phyloP scores from a whole-genome alignment of 2,329 filamentous ascomycete species.

The Talaromyces amestolkiae region DNA sequence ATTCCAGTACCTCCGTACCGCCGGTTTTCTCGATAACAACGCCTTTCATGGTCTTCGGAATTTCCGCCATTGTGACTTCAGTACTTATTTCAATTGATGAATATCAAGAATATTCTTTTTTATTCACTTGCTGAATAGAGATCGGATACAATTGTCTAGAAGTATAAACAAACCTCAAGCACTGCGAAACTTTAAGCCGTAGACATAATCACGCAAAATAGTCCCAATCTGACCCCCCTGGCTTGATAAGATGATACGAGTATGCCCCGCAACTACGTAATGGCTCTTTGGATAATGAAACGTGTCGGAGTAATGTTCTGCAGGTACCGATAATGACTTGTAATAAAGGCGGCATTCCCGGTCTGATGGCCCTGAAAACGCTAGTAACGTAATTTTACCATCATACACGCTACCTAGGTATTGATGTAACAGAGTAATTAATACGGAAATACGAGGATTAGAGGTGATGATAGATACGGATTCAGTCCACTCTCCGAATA shows the following conservation, averaged over 20 bases:
- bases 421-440: neutral
- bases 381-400: neutral
- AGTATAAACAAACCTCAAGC: neutral
- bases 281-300: neutral
- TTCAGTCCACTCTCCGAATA: neutral
- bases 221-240: neutral
- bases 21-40: conserved; percentile 67
- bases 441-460: neutral
- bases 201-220: neutral
- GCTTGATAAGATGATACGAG: neutral
- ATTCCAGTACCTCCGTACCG: conserved; percentile 65
- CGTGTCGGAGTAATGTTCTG: neutral
- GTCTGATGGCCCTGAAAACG: neutral
- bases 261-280: neutral
- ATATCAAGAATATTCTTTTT: neutral
- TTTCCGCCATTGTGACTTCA: conserved; percentile 3
- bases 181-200: neutral
- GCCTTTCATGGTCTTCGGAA: conserved; percentile 65
- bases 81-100: neutral
- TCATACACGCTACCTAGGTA: neutral
- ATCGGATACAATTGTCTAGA: neutral
- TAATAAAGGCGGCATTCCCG: neutral
- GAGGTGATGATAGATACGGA: neutral
- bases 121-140: neutral
- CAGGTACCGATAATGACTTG: neutral